Percentiles rank a stretch among this genome's conserved stretches.
Evolutionary conservation across 768 basidiomycete genomes (phyloP).

Genomic region (Trametes cubensis): DNA sequence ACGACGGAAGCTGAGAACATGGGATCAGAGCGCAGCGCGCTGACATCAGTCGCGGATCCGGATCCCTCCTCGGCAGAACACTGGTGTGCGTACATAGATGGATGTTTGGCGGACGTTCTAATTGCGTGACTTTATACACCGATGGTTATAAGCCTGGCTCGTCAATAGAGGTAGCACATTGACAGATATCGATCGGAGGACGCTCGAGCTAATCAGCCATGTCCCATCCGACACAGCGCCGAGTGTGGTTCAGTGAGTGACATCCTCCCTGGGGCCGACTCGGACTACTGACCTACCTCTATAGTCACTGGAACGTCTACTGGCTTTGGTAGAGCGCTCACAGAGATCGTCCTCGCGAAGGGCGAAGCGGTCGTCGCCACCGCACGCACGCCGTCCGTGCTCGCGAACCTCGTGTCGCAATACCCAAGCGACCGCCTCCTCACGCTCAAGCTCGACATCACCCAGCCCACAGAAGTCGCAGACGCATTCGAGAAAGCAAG

Average conservation of each 20-base stretch:
- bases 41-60: too few species aligned
- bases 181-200: too few species aligned
- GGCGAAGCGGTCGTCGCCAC: slow-evolving; percentile 34
- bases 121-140: too few species aligned
- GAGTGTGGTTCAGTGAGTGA: slow-evolving; percentile 30
- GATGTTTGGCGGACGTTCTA: too few species aligned
- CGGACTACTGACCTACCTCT: not conserved
- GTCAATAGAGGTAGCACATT: too few species aligned
- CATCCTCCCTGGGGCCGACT: not conserved
- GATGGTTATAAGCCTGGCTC: too few species aligned
- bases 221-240: too few species aligned
- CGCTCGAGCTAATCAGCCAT: too few species aligned
- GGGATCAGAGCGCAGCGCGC: too few species aligned
- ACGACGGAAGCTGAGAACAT: too few species aligned
- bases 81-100: too few species aligned
- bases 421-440: slow-evolving; percentile 25
- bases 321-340: slow-evolving; percentile 31
- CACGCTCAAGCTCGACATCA: slow-evolving; percentile 30
- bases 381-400: slow-evolving; percentile 27
- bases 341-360: slow-evolving; percentile 27
- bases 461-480: slow-evolving; percentile 11
- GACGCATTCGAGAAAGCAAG: slow-evolving; percentile 26
- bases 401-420: slow-evolving; percentile 27
- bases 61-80: too few species aligned
- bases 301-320: slow-evolving; percentile 33